phyloP scores from a whole-genome alignment of 345 rosid species.

The Ceriops decandra region DNA sequence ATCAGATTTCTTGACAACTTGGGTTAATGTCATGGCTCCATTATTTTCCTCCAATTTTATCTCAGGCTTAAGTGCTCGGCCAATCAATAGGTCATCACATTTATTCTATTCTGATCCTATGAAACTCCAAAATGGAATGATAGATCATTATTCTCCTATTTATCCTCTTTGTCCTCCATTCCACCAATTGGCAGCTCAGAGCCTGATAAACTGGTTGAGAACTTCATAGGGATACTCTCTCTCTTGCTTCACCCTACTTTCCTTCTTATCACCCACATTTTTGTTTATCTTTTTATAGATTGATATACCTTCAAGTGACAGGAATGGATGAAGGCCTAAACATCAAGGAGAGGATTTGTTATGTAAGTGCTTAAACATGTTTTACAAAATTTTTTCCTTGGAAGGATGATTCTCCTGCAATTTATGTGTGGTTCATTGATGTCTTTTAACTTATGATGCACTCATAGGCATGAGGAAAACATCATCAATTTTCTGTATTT shows the following conservation, averaged over 20 bases:
- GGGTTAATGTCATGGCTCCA: not conserved
- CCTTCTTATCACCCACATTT: not conserved
- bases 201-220: too few species aligned
- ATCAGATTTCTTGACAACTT: too few species aligned
- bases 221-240: not conserved
- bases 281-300: conserved; percentile 42
- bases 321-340: conserved; percentile 91
- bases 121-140: too few species aligned
- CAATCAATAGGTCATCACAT: too few species aligned
- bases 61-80: not conserved
- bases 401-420: not conserved
- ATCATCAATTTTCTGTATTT: too few species aligned
- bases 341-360: conserved; percentile 82
- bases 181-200: too few species aligned
- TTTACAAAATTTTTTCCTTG: not conserved
- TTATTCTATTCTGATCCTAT: too few species aligned
- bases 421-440: not conserved
- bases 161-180: too few species aligned
- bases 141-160: too few species aligned
- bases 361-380: conserved; percentile 43
- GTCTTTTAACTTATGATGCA: not conserved
- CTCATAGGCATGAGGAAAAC: not conserved
- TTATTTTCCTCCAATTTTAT: conserved; percentile 3
- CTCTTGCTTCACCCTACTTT: not conserved
- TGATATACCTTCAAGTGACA: conserved; percentile 81